Conservation (phyloP, 75 land plant genomes). For the Cupressus sempervirens region DNA sequence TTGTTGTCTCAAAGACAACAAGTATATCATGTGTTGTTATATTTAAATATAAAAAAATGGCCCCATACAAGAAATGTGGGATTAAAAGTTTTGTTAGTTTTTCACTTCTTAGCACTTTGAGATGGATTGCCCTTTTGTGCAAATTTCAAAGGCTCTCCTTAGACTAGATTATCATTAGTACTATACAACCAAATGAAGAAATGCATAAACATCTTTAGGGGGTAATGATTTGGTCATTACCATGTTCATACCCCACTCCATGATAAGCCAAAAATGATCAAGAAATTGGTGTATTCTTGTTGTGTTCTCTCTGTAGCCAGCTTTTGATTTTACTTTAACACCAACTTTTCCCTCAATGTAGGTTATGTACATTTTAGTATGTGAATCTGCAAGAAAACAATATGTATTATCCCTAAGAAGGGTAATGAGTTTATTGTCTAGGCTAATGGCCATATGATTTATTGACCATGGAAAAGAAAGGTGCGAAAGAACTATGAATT, state of each 20-base stretch:
- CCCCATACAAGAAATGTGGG: too few relatives aligned
- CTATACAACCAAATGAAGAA: neutral
- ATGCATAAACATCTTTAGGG: neutral
- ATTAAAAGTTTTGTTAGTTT: too few relatives aligned
- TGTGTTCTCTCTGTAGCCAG: neutral
- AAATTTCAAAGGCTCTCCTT: neutral
- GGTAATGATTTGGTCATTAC: neutral
- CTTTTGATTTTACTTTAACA: neutral
- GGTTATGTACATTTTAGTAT: neutral
- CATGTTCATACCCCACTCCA: neutral
- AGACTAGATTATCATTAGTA: neutral
- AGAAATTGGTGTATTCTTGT: neutral
- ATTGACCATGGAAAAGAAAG: conserved; percentile 88
- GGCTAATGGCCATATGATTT: too few relatives aligned
- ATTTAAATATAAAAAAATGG: too few relatives aligned
- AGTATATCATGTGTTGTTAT: too few relatives aligned
- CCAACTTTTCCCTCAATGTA: neutral
- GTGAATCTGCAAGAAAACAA: too few relatives aligned
- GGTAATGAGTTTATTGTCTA: too few relatives aligned
- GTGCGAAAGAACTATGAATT: conserved; percentile 44
- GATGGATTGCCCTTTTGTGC: too few relatives aligned
- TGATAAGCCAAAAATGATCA: neutral
- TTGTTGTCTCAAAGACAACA: too few relatives aligned
- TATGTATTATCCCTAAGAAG: too few relatives aligned
- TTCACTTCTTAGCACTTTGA: too few relatives aligned